A percentile compares a stretch with the other conserved stretches of the same genome.
Conservation (phyloP, 441 rosid species). For the Populus tomentosa region DNA sequence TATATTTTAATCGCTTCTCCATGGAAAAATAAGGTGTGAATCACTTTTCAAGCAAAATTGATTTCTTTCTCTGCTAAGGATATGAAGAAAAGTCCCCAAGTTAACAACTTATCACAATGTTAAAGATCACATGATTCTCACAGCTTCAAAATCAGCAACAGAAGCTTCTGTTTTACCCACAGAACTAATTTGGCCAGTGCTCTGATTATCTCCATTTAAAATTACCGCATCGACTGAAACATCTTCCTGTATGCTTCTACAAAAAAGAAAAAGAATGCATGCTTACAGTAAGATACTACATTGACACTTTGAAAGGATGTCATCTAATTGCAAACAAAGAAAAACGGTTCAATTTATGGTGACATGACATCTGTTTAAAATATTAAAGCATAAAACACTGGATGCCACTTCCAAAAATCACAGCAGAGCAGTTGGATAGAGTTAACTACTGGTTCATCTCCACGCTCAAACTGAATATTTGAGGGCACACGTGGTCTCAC, state of each 20-base stretch:
- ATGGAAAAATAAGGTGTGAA: constrained; percentile 3
- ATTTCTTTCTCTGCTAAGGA: not conserved
- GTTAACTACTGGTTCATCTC: not conserved
- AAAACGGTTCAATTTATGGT: not conserved
- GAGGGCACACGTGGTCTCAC: not conserved
- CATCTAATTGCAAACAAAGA: not conserved
- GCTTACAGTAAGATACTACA: constrained; percentile 9
- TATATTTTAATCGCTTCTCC: too few species aligned
- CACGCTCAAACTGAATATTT: not conserved
- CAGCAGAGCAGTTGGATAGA: not conserved
- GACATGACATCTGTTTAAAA: not conserved
- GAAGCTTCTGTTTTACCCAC: constrained; percentile 38
- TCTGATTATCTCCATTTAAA: constrained; percentile 51
- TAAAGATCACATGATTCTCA: constrained; percentile 27
- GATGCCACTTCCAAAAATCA: not conserved
- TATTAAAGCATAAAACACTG: not conserved
- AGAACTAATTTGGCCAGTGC: constrained; percentile 42
- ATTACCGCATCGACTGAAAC: constrained; percentile 40
- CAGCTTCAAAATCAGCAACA: constrained; percentile 32
- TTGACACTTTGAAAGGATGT: not conserved
- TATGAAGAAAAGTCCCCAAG: not conserved
- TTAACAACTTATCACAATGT: not conserved
- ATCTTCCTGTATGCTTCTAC: constrained; percentile 63
- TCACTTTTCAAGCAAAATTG: constrained; percentile 12
- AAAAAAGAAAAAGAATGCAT: constrained; percentile 16